Conservation (phyloP, 2,329 filamentous ascomycete species). For the Fusarium lyarnte region DNA sequence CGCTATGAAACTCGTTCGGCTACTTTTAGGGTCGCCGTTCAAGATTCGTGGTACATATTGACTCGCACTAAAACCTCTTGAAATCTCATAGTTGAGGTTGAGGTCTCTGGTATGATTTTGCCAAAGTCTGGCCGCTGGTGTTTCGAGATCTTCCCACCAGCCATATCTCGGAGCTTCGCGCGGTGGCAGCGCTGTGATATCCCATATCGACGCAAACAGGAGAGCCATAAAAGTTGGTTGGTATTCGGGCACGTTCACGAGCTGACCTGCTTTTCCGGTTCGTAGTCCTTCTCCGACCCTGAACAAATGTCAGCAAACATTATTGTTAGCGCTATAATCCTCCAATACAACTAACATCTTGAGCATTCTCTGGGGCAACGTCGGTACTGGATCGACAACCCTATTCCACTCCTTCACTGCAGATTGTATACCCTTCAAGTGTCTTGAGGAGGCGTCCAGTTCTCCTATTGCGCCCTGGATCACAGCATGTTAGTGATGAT, state of each 20-base stretch:
- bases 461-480: slow-evolving; percentile 55
- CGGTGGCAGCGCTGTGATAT: slow-evolving; percentile 49
- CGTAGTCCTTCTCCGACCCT: slow-evolving; percentile 55
- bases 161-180: slow-evolving; percentile 49
- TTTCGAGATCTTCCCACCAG: slow-evolving; percentile 51
- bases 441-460: slow-evolving; percentile 54
- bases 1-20: slow-evolving; percentile 57
- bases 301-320: slow-evolving; percentile 20
- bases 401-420: slow-evolving; percentile 38
- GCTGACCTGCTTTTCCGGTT: slow-evolving; percentile 51
- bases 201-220: slow-evolving; percentile 56
- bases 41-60: slow-evolving; percentile 49
- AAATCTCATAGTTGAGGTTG: slow-evolving; percentile 51
- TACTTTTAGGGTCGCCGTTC: slow-evolving; percentile 50
- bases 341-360: slow-evolving; percentile 36
- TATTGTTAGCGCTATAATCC: neutral
- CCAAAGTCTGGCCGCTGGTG: slow-evolving; percentile 49
- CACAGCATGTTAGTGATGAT: slow-evolving; percentile 16
- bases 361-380: slow-evolving; percentile 56
- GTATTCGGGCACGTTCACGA: slow-evolving; percentile 54
- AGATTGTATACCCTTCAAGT: slow-evolving; percentile 52
- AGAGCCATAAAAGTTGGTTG: slow-evolving; percentile 57
- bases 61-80: slow-evolving; percentile 46
- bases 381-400: slow-evolving; percentile 27
- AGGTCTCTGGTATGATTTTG: slow-evolving; percentile 49